Evolutionary conservation across 768 basidiomycete species (phyloP).

Genomic region (Leccinum imitatum): DNA sequence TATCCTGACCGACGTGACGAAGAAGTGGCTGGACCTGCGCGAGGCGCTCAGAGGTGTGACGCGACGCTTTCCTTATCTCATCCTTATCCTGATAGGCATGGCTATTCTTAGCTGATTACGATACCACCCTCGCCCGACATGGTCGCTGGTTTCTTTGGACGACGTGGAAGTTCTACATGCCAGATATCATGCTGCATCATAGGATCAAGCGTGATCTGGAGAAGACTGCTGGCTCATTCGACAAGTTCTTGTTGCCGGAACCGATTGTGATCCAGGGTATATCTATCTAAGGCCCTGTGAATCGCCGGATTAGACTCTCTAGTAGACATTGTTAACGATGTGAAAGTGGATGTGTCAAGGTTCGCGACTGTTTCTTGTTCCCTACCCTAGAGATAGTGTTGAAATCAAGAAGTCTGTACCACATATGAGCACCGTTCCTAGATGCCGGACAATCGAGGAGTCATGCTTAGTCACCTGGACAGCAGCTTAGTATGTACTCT

Average conservation of each 20-base stretch:
- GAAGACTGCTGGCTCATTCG: constrained; percentile 54
- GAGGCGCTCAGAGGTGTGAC: constrained; percentile 53
- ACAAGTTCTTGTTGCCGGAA: constrained; percentile 32
- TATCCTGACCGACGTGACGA: constrained; percentile 76
- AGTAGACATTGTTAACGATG: neutral
- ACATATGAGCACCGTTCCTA: neutral
- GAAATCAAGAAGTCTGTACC: neutral
- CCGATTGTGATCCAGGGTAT: constrained; percentile 19
- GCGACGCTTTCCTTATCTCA: neutral
- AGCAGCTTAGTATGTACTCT: neutral
- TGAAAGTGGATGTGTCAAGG: neutral
- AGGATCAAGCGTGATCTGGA: constrained; percentile 40
- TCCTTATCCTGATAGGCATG: neutral
- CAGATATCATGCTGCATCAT: constrained; percentile 37
- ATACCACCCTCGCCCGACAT: constrained; percentile 59
- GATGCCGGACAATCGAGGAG: no score
- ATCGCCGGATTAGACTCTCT: neutral
- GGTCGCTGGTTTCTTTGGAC: constrained; percentile 78
- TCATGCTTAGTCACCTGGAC: constrained; percentile 27
- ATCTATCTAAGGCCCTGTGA: constrained; percentile 10
- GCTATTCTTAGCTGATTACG: constrained; percentile 55
- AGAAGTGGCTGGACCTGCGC: constrained; percentile 65
- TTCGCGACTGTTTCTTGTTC: neutral
- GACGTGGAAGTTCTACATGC: constrained; percentile 56
- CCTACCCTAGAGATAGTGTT: neutral